phyloP scores from a whole-genome alignment of 805 yeast genomes.

The Lipomyces spencermartinsiae region DNA sequence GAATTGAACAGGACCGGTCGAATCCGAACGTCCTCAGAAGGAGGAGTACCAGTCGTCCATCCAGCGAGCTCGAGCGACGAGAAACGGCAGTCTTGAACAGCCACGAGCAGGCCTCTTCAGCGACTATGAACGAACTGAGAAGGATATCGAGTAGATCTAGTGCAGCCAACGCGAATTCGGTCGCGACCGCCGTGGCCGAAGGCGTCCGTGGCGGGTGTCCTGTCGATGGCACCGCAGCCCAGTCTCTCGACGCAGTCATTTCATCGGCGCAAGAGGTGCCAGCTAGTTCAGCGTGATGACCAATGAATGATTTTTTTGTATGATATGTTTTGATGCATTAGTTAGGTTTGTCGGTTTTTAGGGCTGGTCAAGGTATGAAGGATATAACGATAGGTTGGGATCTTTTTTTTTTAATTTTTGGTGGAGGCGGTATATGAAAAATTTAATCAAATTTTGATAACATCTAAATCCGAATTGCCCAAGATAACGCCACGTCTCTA shows the following conservation, averaged over 20 bases:
- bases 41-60: conserved; percentile 10
- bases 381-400: neutral
- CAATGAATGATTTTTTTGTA: neutral
- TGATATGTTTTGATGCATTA: neutral
- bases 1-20: conserved; percentile 3
- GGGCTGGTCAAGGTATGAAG: neutral
- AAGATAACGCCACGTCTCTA: no score
- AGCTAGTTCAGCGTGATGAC: neutral
- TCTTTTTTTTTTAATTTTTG: no score
- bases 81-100: neutral
- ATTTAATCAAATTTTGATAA: no score
- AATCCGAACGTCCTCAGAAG: conserved; percentile 12
- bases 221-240: neutral
- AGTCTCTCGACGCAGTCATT: conserved; percentile 7
- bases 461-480: no score
- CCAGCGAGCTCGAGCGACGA: conserved; percentile 1
- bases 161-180: neutral
- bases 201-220: conserved; percentile 5
- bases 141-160: conserved; percentile 12
- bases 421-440: no score
- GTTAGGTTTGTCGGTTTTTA: neutral
- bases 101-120: conserved; percentile 11
- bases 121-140: conserved; percentile 21
- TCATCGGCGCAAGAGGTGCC: neutral
- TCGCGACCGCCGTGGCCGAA: neutral